phyloP scores from a whole-genome alignment of 805 yeast species.

The Pichia eremophila region DNA sequence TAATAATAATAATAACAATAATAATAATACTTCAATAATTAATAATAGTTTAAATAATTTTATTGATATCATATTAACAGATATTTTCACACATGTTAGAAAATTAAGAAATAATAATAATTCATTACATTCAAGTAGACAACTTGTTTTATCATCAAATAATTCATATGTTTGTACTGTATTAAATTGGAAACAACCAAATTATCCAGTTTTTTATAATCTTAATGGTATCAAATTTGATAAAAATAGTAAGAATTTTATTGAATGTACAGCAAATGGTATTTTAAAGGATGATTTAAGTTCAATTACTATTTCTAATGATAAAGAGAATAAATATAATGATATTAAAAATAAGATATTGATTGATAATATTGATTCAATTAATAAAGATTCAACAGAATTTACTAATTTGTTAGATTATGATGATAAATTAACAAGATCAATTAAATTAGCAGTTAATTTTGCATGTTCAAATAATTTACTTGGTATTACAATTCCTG shows the following conservation, averaged over 20 bases:
- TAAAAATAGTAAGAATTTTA: constrained; percentile 22
- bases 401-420: constrained; percentile 24
- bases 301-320: too few relatives aligned
- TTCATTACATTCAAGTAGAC: constrained; percentile 34
- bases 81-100: constrained; percentile 71
- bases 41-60: constrained; percentile 50
- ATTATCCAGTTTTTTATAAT: constrained; percentile 85
- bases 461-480: constrained; percentile 78
- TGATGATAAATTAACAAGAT: constrained; percentile 44
- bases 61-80: constrained; percentile 63
- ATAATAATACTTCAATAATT: constrained; percentile 6
- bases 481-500: constrained; percentile 73
- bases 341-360: constrained; percentile 16
- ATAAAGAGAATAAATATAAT: not conserved
- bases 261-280: constrained; percentile 34
- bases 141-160: constrained; percentile 75
- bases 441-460: constrained; percentile 72
- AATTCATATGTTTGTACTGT: constrained; percentile 89
- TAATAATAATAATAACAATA: constrained; percentile 1
- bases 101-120: constrained; percentile 28
- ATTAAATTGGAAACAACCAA: constrained; percentile 97
- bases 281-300: constrained; percentile 11
- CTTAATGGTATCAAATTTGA: constrained; percentile 54
- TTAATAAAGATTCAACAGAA: constrained; percentile 27
- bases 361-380: constrained; percentile 28